Conservation (phyloP, 1,284 basidiomycete genomes). For the Ganoderma sinense region DNA sequence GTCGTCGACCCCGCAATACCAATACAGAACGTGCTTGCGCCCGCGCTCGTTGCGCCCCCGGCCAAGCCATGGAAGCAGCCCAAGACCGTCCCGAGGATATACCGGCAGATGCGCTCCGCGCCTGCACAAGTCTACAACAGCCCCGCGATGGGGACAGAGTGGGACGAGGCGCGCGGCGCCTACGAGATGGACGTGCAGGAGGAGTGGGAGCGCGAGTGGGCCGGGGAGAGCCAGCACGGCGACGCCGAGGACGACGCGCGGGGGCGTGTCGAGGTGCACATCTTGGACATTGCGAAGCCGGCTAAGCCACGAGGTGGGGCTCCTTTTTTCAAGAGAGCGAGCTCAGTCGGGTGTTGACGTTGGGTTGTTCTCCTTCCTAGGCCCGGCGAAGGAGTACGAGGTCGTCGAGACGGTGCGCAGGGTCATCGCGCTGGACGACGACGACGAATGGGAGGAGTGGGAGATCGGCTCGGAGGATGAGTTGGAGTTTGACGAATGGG, state of each 20-base stretch:
- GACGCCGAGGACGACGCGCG: not conserved
- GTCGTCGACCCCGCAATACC: not conserved
- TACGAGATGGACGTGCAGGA: constrained; percentile 1
- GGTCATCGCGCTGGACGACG: constrained; percentile 13
- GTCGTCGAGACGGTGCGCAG: constrained; percentile 4
- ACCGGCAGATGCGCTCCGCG: not conserved
- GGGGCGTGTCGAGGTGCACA: constrained; percentile 11
- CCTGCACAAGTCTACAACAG: constrained; percentile 13
- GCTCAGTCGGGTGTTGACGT: not conserved
- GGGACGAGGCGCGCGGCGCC: constrained; percentile 5
- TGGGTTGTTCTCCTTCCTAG: not conserved
- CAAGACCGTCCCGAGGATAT: constrained; percentile 1
- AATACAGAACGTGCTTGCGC: constrained; percentile 16
- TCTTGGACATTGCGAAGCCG: constrained; percentile 28
- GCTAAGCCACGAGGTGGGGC: constrained; percentile 22
- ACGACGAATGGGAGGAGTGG: not conserved
- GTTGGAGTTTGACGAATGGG: constrained; percentile 2
- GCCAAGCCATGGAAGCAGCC: constrained; percentile 21
- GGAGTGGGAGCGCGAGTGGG: constrained; percentile 6
- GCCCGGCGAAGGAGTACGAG: constrained; percentile 9
- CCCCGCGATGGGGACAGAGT: constrained; percentile 2
- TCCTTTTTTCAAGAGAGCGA: not conserved
- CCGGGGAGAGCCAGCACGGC: not conserved
- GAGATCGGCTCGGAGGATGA: constrained; percentile 10
- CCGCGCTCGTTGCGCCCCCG: not conserved